Base-by-base conservation (phyloP, 352 stramenopile species). In the Globisporangium polare region DNA sequence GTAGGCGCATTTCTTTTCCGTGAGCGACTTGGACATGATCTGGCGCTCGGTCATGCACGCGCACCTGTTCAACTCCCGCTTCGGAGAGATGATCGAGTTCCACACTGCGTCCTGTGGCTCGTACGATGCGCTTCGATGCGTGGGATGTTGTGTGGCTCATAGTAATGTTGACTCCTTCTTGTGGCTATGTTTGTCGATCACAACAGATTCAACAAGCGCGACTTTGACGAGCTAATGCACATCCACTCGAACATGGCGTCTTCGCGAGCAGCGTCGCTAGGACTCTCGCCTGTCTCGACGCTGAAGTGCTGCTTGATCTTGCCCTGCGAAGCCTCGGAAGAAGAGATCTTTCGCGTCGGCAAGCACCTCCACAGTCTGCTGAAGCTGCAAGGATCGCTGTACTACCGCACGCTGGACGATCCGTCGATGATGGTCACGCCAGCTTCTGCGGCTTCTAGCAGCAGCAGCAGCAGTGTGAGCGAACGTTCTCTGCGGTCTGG, bases 211-310 rank as follows among this genome's bases (percentile, higher is more conserved):
- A 72, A 74, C 51, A 75, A 70, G 62, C 76, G 70, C 18, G 80
- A 91, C 52, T 93, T 93, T 67, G 83, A 93, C 62, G 83, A 93
- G 52, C 64, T 93, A 45, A 85, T 86, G 69, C 80, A 93, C 54
- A 73, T 88, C n/a, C 75, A 91, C 43, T 80, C 58, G 24, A 88
- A 68, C 47, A 54, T 68, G 5, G 64, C 64, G 45, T 71, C 72
- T 3, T 73, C 73, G 45, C 69, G 76, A 1, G 60, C 77, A 27
- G 54, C 64, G 18, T 73, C 73, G 9, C 29, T 83, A 2, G 60
- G 71, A 10, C 58, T 75, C 18, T 78, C 79, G 1, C 69, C 72
- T 2, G 63, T 80, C 12, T 62, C 71, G n/a, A 67, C 60, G 10
- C 63, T 91, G 12, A 89, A 88, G 24, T 93, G 83, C 54, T 91